A percentile compares a stretch with the other conserved stretches of the same genome.
Evolutionary conservation across 2,329 filamentous ascomycete genomes (phyloP).

Genomic region (Penicillium sp.): DNA sequence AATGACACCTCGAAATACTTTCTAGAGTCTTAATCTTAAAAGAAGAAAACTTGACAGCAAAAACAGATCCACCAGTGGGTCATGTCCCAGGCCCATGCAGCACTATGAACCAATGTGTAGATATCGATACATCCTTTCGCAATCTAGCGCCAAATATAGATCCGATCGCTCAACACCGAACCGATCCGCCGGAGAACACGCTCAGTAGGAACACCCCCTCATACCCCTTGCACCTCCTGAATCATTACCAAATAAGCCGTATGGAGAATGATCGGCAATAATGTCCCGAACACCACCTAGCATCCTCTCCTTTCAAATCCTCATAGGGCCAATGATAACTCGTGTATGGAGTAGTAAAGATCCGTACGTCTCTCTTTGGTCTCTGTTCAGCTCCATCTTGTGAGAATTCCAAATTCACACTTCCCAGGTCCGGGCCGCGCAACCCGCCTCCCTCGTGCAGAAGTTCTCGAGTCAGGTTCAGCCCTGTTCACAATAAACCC

Average conservation of each 20-base stretch:
- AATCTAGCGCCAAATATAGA: neutral
- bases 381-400: neutral
- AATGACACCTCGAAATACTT: neutral
- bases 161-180: neutral
- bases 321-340: neutral
- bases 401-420: neutral
- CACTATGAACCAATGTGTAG: neutral
- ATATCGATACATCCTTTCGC: neutral
- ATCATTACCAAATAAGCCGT: neutral
- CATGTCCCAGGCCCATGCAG: neutral
- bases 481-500: constrained; percentile 9
- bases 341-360: neutral
- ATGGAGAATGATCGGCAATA: constrained; percentile 15
- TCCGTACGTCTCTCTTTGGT: constrained; percentile 3
- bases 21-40: neutral
- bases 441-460: constrained; percentile 6
- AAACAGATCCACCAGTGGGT: neutral
- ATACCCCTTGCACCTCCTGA: constrained; percentile 2
- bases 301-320: neutral
- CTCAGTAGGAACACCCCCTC: constrained; percentile 6
- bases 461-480: constrained; percentile 6
- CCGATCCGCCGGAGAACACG: neutral
- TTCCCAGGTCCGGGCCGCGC: constrained; percentile 3
- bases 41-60: neutral
- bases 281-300: constrained; percentile 12